Evolutionary conservation across 1,139 yeast species (phyloP), one percentile per base, ranked within the genome.

Genomic region (Geotrichum reessii): DNA sequence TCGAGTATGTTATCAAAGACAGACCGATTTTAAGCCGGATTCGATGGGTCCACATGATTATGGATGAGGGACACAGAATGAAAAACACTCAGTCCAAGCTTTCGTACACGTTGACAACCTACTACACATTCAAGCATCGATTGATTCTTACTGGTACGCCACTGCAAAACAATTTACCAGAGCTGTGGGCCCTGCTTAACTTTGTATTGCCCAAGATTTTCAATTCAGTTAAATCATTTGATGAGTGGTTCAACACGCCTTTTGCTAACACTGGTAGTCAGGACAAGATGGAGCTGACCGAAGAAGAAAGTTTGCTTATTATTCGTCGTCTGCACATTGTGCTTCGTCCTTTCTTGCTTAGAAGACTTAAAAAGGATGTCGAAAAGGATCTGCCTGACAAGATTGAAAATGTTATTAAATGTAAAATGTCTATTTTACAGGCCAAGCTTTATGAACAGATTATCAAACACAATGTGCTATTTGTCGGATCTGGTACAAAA

Each of bases 31-130:
- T 93, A 63, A 77, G 87, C 21, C 86, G 89, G 69, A 81, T 89
- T 66, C 82, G 83, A 66, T 93, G 97, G 92, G 85, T 87, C 49
- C 98, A 93, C 72, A 93, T 93, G 98, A 93, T 93, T 67, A 93
- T 93, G 65, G 99, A 93, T 78, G 99, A 93, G 77, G 99, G 99
- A 75, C 99, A 93, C 73, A 85, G 99, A 74, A 90, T 93, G 98
- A 93, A 93, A 74, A 93, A 93, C 73, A 80, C 97, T 0, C 85
- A 86, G 65, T 90, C 97, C 12, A 93, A 93, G 70, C 78, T 93
- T 62, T 88, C 97, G 1, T 81, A 78, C 62, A 93, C 99, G 0
- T 81, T 93, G 66, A 85, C 90, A 21, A 86, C 85, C 65, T 88
- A 85, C 70, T 93, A 93, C 71, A 85, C 83, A 64, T 86, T 96